phyloP scores from a whole-genome alignment of 2,329 filamentous ascomycete species.

The Rugonectria rugulosa region DNA sequence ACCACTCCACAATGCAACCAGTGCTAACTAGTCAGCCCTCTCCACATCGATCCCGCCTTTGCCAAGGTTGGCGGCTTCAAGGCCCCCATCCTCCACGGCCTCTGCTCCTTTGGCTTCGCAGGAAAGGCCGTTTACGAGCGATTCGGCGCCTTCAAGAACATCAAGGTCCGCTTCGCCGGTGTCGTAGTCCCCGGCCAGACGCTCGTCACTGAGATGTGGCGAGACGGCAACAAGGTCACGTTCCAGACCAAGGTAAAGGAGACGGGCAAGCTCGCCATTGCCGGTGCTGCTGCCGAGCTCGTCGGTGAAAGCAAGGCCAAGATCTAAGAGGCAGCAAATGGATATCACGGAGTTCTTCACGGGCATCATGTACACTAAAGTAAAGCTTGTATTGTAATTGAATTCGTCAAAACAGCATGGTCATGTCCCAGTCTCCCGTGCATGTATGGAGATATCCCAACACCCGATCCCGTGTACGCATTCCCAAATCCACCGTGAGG shows the following conservation, averaged over 20 bases:
- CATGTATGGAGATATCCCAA: constrained; percentile 6
- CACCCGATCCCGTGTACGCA: constrained; percentile 17
- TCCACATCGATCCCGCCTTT: constrained; percentile 95
- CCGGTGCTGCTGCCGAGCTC: constrained; percentile 81
- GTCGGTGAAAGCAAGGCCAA: constrained; percentile 47
- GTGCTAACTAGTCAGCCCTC: constrained; percentile 61
- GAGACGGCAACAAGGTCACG: constrained; percentile 77
- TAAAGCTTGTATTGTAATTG: constrained; percentile 38
- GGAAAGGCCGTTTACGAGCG: constrained; percentile 88
- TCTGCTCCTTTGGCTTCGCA: constrained; percentile 92
- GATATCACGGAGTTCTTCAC: constrained; percentile 21
- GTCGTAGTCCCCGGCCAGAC: constrained; percentile 87
- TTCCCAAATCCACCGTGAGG: constrained; percentile 26
- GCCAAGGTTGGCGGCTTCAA: constrained; percentile 96
- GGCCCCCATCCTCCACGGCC: constrained; percentile 92
- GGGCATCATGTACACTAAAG: constrained; percentile 34
- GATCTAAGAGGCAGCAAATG: constrained; percentile 32
- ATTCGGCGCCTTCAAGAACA: constrained; percentile 85
- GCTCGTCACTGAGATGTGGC: constrained; percentile 95
- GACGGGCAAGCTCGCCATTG: constrained; percentile 89
- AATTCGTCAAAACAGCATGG: constrained; percentile 26
- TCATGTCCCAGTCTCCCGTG: constrained; percentile 29
- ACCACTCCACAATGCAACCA: no score
- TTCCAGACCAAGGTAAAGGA: constrained; percentile 93
- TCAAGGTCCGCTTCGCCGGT: constrained; percentile 92